phyloP scores from a whole-genome alignment of 2,329 filamentous ascomycete genomes.

The Trichoderma simmonsii region DNA sequence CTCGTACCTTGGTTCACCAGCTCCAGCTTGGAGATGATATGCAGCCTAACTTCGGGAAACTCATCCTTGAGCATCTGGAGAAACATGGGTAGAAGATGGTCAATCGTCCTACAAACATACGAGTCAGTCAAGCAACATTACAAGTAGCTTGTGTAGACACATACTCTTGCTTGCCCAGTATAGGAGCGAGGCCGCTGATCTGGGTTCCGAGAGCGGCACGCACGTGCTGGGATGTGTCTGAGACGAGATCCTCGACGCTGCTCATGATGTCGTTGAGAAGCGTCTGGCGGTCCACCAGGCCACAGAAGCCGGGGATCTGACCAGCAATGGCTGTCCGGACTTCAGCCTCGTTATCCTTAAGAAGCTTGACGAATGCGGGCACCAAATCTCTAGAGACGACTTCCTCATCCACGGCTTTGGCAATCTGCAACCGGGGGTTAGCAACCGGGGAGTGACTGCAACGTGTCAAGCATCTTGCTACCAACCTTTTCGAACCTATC shows the following conservation, averaged over 20 bases:
- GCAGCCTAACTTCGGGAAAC: conserved; percentile 94
- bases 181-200: conserved; percentile 93
- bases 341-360: conserved; percentile 97
- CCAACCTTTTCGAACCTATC: conserved; percentile 93
- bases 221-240: conserved; percentile 94
- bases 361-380: conserved; percentile 91
- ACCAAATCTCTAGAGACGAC: conserved; percentile 91
- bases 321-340: conserved; percentile 95
- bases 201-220: conserved; percentile 92
- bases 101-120: conserved; percentile 67
- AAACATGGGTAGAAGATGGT: conserved; percentile 97
- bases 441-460: not conserved
- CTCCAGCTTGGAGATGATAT: conserved; percentile 99
- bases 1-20: conserved; percentile 85
- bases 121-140: not conserved
- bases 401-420: conserved; percentile 96
- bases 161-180: conserved; percentile 96
- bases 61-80: conserved; percentile 99
- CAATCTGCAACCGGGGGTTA: conserved; percentile 61
- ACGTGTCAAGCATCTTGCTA: not conserved
- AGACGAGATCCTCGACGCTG: conserved; percentile 91
- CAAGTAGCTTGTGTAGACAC: conserved; percentile 31
- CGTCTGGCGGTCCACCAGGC: conserved; percentile 78
- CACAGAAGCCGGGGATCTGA: conserved; percentile 96
- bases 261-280: conserved; percentile 96